Conservation (phyloP, 139 green algal species). For the Coelastrella sp. region DNA sequence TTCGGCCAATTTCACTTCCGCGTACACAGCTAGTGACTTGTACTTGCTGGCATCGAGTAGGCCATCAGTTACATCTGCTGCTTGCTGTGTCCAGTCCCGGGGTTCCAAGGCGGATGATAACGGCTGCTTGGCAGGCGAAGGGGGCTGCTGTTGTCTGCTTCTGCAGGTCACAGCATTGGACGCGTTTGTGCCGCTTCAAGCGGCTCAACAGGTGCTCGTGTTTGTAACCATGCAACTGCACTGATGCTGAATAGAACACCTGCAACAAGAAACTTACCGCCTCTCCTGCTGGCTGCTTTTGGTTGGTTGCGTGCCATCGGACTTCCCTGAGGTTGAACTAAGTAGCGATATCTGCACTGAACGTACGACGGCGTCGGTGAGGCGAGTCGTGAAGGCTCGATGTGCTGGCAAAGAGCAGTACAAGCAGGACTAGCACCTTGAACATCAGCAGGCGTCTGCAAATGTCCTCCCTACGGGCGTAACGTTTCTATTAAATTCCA, state of each 20-base stretch:
- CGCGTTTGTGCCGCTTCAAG: background rate
- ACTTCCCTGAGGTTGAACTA: background rate
- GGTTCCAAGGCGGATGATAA: constrained; percentile 1
- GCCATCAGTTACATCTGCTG: constrained; percentile 34
- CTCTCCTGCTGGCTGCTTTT: background rate
- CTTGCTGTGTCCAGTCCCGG: constrained; percentile 43
- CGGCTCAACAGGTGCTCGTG: background rate
- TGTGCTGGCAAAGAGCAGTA: no score
- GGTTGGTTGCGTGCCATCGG: background rate
- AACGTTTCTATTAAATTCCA: no score
- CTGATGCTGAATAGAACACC: no score
- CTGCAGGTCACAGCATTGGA: background rate
- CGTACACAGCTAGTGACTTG: constrained; percentile 67
- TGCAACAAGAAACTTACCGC: background rate
- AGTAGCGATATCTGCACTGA: constrained; percentile 3
- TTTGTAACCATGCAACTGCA: background rate
- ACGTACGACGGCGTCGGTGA: no score
- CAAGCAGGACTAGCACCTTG: background rate
- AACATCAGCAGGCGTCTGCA: background rate
- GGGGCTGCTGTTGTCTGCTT: background rate
- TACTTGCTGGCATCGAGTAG: constrained; percentile 52
- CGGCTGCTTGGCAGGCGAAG: background rate
- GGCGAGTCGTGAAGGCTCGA: no score
- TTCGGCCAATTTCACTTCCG: constrained; percentile 74
- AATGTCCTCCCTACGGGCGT: no score